Evolutionary conservation across 1,139 yeast genomes (phyloP), one percentile per base, ranked within the genome.

Genomic region (Ogataea hybrid): DNA sequence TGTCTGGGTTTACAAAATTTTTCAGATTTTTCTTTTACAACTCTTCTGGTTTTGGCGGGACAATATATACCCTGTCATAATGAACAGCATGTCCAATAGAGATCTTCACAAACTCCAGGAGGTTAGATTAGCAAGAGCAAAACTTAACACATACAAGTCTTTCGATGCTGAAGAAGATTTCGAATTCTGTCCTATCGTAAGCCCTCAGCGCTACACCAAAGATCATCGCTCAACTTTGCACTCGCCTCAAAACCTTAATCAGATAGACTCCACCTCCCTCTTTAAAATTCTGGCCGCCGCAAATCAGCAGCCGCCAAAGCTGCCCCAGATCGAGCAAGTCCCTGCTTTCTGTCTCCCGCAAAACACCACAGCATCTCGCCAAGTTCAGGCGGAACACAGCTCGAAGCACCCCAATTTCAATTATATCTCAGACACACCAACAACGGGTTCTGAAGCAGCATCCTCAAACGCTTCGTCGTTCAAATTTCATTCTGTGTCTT

Each of bases 101-200:
- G 50, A 45, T 12, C 31, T 49, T 11, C 28, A 18, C 14, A 41
- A 30, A 12, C 35, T 52, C 5, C 52, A 48, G 28, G 48, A 41
- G 18, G 51, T 53, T 17, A 63, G 55, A 40, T 33, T 47, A 9
- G 58, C 70, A 36, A 68, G 72, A 47, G 67, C 70, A 30, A 72
- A 81, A 49, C 71, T 79, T 54, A 80, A 81, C 52, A 73, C 81
- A 33, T 78, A 80, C 53, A 75, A 84, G 51, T 81, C 86, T 27
- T 81, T 84, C 61, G 88, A 81, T 52, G 59, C 72, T 34, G 88
- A 80, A 58, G 85, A 84, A 50, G 90, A 84, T 60, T 59, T 75
- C 49, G 89, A 81, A 63, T 84, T 84, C 61, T 80, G 85, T 53
- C 88, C 88, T 14, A 54, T 64, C 47, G 60, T 53, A 17, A 52